Evolutionary conservation across 345 rosid genomes (phyloP), one percentile per base, ranked within the genome.

Genomic region (Eucalyptus leucophloia): DNA sequence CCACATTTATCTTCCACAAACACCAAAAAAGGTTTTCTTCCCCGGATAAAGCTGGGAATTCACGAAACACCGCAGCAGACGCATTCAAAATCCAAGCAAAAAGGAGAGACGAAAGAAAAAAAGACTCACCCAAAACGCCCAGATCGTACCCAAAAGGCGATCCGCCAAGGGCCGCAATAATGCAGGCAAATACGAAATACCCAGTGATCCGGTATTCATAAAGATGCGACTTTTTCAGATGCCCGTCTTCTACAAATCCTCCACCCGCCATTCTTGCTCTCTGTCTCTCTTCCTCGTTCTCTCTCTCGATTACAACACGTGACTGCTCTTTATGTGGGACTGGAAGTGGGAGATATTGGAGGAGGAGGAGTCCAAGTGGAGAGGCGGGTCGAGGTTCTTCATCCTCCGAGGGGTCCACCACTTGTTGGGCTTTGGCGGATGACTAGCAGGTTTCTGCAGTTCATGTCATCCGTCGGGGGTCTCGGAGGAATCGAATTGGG

Each of bases 131-230:
- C 8, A 95, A 96, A 89, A 96, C 95, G 34, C 98, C 98, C 28
- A 95, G 96, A 93, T 94, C 98, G 88, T 95, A 96, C 77, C 15
- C 98, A 54, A 96, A 96, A 88, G 95, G 96, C n/a, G 98, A 45
- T 45, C 49, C 49, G 24, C 98, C 98, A 82, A 93, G 86, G 14
- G 95, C 94, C 2, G 95, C 98, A 88, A 96, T 93, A 62, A 94
- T 50, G 87, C 97, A 96, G 90, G 96, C 92, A 24, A 94, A 90
- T 24, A 96, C 40, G 90, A 96, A 96, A 86, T 95, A 95, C 87
- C 89, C 86, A 72, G 98, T 96, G 87, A 93, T 96, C 37, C 49
- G 91, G 62, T 94, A 93, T 54, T 96, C 96, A 77, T 94, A 96
- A 21, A 96, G 95, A 90, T 94, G 95, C 86, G 99, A 94, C 90